Evolutionary conservation across 306 rosid species (phyloP).

Genomic region (Dalbergia oliveri): DNA sequence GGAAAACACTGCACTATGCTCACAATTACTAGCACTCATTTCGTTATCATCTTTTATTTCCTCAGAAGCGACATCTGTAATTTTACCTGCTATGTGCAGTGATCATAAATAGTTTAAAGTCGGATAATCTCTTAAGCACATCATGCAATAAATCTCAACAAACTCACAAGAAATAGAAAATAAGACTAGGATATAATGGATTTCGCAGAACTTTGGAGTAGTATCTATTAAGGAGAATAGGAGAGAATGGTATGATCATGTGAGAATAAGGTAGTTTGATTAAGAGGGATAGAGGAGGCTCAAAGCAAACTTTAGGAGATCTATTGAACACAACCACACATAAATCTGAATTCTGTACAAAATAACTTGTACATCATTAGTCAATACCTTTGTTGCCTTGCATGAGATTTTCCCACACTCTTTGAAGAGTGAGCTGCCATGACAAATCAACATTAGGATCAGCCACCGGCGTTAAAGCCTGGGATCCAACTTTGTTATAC

Average conservation of each 20-base stretch:
- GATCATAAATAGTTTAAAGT: slow-evolving; percentile 21
- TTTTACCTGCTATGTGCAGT: slow-evolving; percentile 53
- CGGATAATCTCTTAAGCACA: slow-evolving; percentile 3
- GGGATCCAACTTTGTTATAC: slow-evolving; percentile 82
- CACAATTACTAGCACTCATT: slow-evolving; percentile 65
- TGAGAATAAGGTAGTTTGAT: neutral
- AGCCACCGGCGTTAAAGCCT: slow-evolving; percentile 50
- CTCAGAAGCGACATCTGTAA: slow-evolving; percentile 52
- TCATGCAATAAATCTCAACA: neutral
- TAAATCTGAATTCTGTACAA: neutral
- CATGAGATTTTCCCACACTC: slow-evolving; percentile 87
- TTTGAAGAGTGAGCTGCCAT: slow-evolving; percentile 87
- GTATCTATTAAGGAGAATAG: neutral
- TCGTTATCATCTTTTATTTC: slow-evolving; percentile 72
- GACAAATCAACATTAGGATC: slow-evolving; percentile 80
- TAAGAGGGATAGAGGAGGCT: neutral
- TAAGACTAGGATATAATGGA: neutral
- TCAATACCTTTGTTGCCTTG: slow-evolving; percentile 71
- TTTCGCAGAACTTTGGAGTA: neutral
- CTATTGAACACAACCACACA: too few relatives aligned
- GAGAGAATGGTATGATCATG: neutral
- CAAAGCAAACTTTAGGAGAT: neutral
- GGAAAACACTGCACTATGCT: slow-evolving; percentile 80
- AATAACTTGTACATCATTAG: slow-evolving; percentile 13
- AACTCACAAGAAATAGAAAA: neutral